Conservation (phyloP, 805 yeast species). For the Scheffersomyces lignosus region DNA sequence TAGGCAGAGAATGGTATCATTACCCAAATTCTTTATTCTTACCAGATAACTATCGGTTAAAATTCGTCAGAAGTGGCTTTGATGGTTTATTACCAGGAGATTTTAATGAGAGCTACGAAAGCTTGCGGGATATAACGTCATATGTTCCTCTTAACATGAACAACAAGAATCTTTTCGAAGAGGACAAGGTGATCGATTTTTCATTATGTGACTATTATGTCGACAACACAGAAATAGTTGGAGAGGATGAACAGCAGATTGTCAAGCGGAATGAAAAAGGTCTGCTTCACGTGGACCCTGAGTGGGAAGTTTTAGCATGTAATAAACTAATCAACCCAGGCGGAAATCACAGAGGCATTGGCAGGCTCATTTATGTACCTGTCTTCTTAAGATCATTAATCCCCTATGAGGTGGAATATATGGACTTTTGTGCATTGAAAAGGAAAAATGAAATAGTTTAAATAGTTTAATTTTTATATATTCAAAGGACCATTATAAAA, state of each 20-base stretch:
- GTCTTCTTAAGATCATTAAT: conserved; percentile 17
- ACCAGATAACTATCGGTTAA: conserved; percentile 59
- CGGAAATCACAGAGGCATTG: conserved; percentile 52
- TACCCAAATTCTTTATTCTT: conserved; percentile 86
- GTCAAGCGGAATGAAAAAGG: conserved; percentile 14
- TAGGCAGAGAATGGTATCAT: conserved; percentile 96
- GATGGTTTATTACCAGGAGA: conserved; percentile 89
- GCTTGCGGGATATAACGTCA: conserved; percentile 37
- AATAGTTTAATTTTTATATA: not conserved
- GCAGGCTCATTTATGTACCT: conserved; percentile 56
- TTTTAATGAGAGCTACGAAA: conserved; percentile 49
- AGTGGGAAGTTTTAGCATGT: conserved; percentile 54
- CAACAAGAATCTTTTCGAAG: conserved; percentile 66
- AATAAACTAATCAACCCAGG: conserved; percentile 53
- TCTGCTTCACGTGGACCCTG: conserved; percentile 9
- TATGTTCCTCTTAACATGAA: conserved; percentile 67
- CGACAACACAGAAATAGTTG: conserved; percentile 54
- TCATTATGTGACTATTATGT: conserved; percentile 66
- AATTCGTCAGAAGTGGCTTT: conserved; percentile 75
- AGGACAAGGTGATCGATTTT: conserved; percentile 50
- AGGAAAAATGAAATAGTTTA: conserved; percentile 5
- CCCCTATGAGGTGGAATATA: conserved; percentile 41
- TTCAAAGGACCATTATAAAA: not conserved
- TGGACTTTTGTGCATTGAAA: conserved; percentile 51
- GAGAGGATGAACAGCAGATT: conserved; percentile 41